Conservation (phyloP, 352 stramenopile genomes). For the Pythium scleroteichum region DNA sequence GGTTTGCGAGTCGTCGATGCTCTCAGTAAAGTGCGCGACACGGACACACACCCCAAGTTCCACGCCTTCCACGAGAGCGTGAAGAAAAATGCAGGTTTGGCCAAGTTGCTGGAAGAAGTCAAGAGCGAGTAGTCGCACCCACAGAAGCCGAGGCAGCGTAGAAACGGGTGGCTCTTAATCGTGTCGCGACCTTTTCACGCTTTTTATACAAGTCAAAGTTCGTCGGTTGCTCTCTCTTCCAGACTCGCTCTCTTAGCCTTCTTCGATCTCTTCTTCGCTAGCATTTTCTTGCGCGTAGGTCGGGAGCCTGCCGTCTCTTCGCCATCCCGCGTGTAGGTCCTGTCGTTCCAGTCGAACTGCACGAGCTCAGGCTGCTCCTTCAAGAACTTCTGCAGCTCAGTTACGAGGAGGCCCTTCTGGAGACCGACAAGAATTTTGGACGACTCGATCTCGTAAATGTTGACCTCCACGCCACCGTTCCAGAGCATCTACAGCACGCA, state of each 20-base stretch:
- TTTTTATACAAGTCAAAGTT: conserved; percentile 34
- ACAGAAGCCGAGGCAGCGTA: neutral
- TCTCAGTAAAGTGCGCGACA: conserved; percentile 68
- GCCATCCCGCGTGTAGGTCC: conserved; percentile 31
- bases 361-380: conserved; percentile 49
- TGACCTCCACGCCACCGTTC: conserved; percentile 69
- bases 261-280: conserved; percentile 16
- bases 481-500: conserved; percentile 55
- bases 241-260: conserved; percentile 21
- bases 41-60: conserved; percentile 76
- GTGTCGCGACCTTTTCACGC: neutral
- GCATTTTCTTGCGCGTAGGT: conserved; percentile 5
- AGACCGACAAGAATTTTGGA: conserved; percentile 62
- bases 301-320: neutral
- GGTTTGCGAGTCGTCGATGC: conserved; percentile 88
- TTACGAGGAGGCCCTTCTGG: conserved; percentile 55
- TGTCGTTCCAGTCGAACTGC: conserved; percentile 68
- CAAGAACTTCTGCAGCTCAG: conserved; percentile 54
- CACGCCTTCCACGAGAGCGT: conserved; percentile 56
- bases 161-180: neutral
- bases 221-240: conserved; percentile 20
- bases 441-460: conserved; percentile 65
- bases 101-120: conserved; percentile 62
- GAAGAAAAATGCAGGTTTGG: conserved; percentile 69
- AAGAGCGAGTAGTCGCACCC: conserved; percentile 43